Evolutionary conservation across 768 basidiomycete genomes (phyloP).

Genomic region (Lentinula aciculospora): DNA sequence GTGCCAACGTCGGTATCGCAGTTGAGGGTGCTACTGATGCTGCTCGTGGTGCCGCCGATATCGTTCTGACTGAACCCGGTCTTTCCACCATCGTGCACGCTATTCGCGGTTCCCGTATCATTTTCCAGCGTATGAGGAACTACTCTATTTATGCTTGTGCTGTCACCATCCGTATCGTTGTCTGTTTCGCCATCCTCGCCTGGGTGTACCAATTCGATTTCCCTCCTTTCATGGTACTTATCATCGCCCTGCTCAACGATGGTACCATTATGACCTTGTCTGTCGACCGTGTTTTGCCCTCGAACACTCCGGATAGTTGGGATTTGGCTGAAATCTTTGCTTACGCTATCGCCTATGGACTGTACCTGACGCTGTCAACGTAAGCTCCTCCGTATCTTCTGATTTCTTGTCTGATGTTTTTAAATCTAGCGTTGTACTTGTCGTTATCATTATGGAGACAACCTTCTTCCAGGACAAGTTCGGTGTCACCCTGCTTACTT

Average conservation of each 20-base stretch:
- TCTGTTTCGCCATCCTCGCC: constrained; percentile 92
- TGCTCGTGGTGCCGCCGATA: constrained; percentile 97
- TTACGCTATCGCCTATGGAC: constrained; percentile 91
- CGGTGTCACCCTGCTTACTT: constrained; percentile 49
- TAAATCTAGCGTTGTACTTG: constrained; percentile 57
- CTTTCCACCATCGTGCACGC: constrained; percentile 99
- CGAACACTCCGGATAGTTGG: constrained; percentile 91
- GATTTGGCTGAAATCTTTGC: constrained; percentile 95
- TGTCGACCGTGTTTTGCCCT: constrained; percentile 93
- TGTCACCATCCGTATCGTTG: constrained; percentile 97
- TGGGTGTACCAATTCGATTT: constrained; percentile 98
- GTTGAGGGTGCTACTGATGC: constrained; percentile 99
- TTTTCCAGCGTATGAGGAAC: constrained; percentile 99
- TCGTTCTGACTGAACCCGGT: constrained; percentile 96
- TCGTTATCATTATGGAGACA: constrained; percentile 81
- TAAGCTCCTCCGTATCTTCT: constrained; percentile 32
- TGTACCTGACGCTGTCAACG: constrained; percentile 92
- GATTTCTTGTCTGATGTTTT: not conserved
- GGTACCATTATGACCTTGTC: constrained; percentile 99
- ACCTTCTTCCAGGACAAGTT: constrained; percentile 88
- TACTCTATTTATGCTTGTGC: constrained; percentile 96
- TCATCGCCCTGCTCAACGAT: constrained; percentile 95
- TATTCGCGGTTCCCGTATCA: constrained; percentile 96
- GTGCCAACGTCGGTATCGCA: constrained; percentile 99
- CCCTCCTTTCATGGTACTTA: constrained; percentile 99